These are phyloP conservation scores for Neurospora tetrasperma DNA, from an alignment of 495 filamentous ascomycete species.

Conservation along the genomic window DNA sequence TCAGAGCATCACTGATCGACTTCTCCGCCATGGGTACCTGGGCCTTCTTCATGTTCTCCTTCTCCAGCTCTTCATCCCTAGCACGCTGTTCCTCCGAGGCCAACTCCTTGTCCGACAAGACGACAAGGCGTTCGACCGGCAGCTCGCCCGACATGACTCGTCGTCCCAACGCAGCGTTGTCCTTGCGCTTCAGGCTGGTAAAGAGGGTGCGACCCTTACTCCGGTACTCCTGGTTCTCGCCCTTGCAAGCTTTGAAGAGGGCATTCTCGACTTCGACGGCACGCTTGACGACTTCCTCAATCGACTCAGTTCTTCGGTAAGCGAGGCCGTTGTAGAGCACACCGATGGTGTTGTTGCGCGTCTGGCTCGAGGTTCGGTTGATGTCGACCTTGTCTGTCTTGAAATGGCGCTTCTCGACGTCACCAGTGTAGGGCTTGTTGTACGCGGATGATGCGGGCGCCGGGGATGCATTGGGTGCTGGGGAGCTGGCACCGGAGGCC, in stretches of 20 bases:
- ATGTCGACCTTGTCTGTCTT: constrained; percentile 68
- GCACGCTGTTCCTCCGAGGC: constrained; percentile 61
- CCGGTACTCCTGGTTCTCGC: constrained; percentile 65
- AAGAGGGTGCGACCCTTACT: constrained; percentile 82
- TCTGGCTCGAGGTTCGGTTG: constrained; percentile 55
- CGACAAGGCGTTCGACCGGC: constrained; percentile 58
- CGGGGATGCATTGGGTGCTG: constrained; percentile 33
- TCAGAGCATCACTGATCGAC: constrained; percentile 72
- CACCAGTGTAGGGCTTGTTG: constrained; percentile 54
- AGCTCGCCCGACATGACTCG: constrained; percentile 69
- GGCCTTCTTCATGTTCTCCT: constrained; percentile 91
- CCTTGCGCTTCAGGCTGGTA: constrained; percentile 87
- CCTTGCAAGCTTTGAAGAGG: constrained; percentile 51
- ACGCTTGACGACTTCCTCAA: constrained; percentile 50
- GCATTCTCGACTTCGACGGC: constrained; percentile 65
- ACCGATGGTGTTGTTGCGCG: constrained; percentile 74
- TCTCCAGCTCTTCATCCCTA: constrained; percentile 61
- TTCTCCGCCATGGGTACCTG: constrained; percentile 85
- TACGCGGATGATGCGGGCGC: constrained; percentile 31
- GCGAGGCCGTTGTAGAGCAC: constrained; percentile 80
- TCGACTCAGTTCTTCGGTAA: constrained; percentile 45
- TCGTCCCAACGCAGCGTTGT: constrained; percentile 63
- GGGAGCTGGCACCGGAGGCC: constrained; percentile 17
- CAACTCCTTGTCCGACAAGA: constrained; percentile 41
- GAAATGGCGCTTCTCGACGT: constrained; percentile 67